Conservation (phyloP, 2,329 filamentous ascomycete genomes). For the Hypoxylon sp. region DNA sequence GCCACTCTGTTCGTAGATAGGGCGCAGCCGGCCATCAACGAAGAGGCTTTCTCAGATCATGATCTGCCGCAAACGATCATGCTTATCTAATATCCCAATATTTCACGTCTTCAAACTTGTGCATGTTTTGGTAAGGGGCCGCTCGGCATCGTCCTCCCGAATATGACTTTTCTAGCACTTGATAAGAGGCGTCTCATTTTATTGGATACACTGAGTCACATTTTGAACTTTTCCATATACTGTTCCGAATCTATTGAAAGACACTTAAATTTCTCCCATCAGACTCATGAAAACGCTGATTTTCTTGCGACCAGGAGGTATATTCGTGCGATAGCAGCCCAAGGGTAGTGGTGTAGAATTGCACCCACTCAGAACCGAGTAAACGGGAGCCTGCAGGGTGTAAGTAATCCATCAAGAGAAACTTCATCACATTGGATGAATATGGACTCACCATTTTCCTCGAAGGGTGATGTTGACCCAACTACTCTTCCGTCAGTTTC, state of each 20-base stretch:
- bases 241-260: background rate
- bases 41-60: constrained; percentile 6
- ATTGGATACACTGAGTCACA: background rate
- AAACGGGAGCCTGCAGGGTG: constrained; percentile 47
- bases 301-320: background rate
- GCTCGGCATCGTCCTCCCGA: too few species aligned
- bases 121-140: too few species aligned
- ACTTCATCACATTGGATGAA: background rate
- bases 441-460: constrained; percentile 51
- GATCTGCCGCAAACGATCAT: constrained; percentile 7
- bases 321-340: too few species aligned
- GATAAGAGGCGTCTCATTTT: background rate
- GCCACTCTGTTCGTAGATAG: constrained; percentile 36
- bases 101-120: too few species aligned
- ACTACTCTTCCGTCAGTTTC: constrained; percentile 36
- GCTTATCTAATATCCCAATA: background rate
- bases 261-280: background rate
- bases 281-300: background rate
- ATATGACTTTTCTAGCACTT: too few species aligned
- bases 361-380: constrained; percentile 47
- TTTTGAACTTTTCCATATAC: background rate
- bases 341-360: background rate
- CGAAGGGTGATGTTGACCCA: constrained; percentile 53
- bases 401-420: constrained; percentile 25
- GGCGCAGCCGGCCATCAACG: constrained; percentile 26